Conservation (phyloP, 192 early-diverging fungal genomes). For the Entomortierella lignicola region DNA sequence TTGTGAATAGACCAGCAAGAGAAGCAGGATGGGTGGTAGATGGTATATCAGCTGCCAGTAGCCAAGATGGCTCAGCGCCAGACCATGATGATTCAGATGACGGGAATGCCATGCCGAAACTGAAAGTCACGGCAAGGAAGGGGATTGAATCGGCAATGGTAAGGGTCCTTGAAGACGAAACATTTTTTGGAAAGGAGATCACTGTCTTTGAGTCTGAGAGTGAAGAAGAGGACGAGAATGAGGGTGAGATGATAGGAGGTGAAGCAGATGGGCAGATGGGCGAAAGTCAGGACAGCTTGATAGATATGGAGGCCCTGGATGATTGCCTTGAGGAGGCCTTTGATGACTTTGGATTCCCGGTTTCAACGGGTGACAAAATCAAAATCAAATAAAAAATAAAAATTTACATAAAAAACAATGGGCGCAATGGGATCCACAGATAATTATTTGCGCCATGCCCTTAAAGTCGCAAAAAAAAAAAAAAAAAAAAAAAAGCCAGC, state of each 20-base stretch:
- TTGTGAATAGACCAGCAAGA: slow-evolving; percentile 4
- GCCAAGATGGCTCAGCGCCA: slow-evolving; percentile 6
- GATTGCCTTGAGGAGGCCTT: slow-evolving; percentile 13
- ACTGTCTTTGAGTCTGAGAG: slow-evolving; percentile 4
- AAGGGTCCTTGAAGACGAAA: slow-evolving; percentile 5
- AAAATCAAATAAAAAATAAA: background rate
- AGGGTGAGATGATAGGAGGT: background rate
- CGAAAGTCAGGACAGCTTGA: background rate
- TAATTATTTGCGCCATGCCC: too few relatives aligned
- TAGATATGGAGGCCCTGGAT: background rate
- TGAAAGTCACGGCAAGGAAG: slow-evolving; percentile 23
- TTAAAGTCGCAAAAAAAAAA: too few relatives aligned
- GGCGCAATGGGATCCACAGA: too few relatives aligned
- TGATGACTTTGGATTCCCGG: slow-evolving; percentile 50
- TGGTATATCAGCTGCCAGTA: background rate
- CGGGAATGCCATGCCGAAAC: background rate
- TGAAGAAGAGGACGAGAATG: slow-evolving; percentile 12
- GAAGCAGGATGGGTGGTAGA: slow-evolving; percentile 29
- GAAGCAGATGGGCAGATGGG: background rate
- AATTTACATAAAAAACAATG: too few relatives aligned
- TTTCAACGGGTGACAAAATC: background rate
- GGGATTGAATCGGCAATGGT: slow-evolving; percentile 34
- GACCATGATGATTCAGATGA: background rate
- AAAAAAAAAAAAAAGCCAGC: too few relatives aligned
- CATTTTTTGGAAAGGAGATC: slow-evolving; percentile 17